A percentile compares a stretch with the other conserved stretches of the same genome.
Conservation (phyloP, 2,329 filamentous ascomycete species). For the Cadophora gregata region DNA sequence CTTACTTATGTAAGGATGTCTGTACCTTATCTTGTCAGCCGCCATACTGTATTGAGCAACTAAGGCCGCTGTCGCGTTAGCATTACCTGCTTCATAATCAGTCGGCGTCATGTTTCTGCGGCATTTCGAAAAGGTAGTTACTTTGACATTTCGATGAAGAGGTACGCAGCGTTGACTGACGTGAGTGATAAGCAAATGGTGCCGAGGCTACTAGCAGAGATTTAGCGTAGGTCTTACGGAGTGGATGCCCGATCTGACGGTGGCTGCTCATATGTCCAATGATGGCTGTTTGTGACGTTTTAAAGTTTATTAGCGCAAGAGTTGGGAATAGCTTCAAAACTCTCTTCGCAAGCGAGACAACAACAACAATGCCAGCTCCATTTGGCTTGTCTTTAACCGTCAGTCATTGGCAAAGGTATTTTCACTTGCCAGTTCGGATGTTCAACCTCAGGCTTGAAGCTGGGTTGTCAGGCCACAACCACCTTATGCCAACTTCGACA, state of each 20-base stretch:
- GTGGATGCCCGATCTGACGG: not conserved
- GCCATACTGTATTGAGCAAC: not conserved
- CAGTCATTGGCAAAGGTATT: no score
- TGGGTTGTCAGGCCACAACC: no score
- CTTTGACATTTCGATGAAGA: not conserved
- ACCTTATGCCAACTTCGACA: not conserved
- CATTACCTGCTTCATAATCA: conserved; percentile 2
- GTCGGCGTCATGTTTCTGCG: not conserved
- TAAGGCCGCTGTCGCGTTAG: not conserved
- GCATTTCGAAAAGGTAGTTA: not conserved
- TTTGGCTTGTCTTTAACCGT: no score
- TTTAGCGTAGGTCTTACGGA: not conserved
- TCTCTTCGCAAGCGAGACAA: not conserved
- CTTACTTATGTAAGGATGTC: conserved; percentile 4
- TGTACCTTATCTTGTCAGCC: conserved; percentile 1
- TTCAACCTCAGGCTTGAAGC: no score
- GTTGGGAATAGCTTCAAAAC: not conserved
- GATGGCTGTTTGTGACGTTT: not conserved
- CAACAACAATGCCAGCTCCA: no score
- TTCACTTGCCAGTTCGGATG: no score
- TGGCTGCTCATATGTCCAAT: not conserved
- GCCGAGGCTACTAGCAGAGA: not conserved
- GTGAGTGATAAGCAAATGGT: not conserved
- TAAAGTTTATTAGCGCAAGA: not conserved
- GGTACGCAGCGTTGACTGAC: not conserved